Evolutionary conservation across 306 rosid genomes (phyloP), one percentile per base, ranked within the genome.

Genomic region (Cicer bijugum): DNA sequence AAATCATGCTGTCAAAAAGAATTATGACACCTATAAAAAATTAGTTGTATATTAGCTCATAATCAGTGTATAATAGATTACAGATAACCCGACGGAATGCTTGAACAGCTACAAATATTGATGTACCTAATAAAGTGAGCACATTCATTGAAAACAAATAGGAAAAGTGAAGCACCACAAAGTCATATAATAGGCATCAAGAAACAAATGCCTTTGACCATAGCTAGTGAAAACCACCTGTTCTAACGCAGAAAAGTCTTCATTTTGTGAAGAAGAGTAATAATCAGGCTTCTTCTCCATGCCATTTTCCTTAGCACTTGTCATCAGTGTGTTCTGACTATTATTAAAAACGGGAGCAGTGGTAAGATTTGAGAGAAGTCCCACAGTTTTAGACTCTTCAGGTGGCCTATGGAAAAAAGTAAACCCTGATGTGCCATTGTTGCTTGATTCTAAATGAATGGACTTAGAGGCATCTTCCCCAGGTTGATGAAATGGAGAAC

Each of bases 231-330:
- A 76, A 72, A 81, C 48, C 77, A 95, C 99, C 99, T 91, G 99
- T 79, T 95, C 99, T 82, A 95, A 83, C 80, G 97, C 91, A 74
- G 92, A 57, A 75, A 95, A 95, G 77, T 95, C 97, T 61, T 95
- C 99, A 78, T 90, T 85, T 40, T 90, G 87, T 67, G 91, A 79
- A 47, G 91, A 72, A 28, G 85, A 79, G 80, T 75, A 84, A 70
- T 83, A 88, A 9, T 85, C 88, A 58, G 77, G 84, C 64, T 81
- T 84, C 78, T 39, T 85, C 76, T 88, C 91, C 88, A 69, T 17
- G 42, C 75, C 89, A 79, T 85, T 87, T 72, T 83, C 92, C 76
- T 71, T 81, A 14, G 86, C 76, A 78, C 71, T 71, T 19, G 14
- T 62, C 77, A 71, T 84, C 47, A 60, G 79, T 55, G 74, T 68